phyloP scores from a whole-genome alignment of 495 filamentous ascomycete species.

The Trichoderma erinaceum region DNA sequence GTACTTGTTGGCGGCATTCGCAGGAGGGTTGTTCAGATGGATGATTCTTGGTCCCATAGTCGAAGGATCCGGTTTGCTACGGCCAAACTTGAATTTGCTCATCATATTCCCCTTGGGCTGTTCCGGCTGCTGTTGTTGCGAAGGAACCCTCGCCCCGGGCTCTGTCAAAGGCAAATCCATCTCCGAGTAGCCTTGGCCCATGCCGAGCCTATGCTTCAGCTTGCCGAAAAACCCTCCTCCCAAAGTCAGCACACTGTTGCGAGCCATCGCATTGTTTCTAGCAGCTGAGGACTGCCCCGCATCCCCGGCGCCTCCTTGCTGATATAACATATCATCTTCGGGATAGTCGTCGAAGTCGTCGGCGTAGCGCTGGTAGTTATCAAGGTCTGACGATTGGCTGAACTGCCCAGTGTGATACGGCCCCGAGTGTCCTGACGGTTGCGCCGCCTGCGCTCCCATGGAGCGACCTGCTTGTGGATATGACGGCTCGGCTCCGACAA shows the following conservation, averaged over 20 bases:
- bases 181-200: slow-evolving; percentile 88
- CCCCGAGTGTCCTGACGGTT: slow-evolving; percentile 29
- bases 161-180: slow-evolving; percentile 97
- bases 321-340: slow-evolving; percentile 65
- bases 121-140: slow-evolving; percentile 20
- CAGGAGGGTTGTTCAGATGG: slow-evolving; percentile 93
- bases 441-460: slow-evolving; percentile 29
- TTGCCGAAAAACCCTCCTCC: slow-evolving; percentile 81
- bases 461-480: slow-evolving; percentile 30
- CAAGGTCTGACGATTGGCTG: slow-evolving; percentile 76
- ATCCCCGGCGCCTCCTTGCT: slow-evolving; percentile 50
- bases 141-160: slow-evolving; percentile 33
- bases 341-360: slow-evolving; percentile 70
- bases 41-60: slow-evolving; percentile 89
- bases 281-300: slow-evolving; percentile 22
- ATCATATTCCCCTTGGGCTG: slow-evolving; percentile 48
- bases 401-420: slow-evolving; percentile 56
- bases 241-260: slow-evolving; percentile 81
- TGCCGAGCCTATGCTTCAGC: slow-evolving; percentile 85
- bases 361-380: slow-evolving; percentile 87
- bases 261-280: slow-evolving; percentile 55
- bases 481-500: slow-evolving; percentile 59
- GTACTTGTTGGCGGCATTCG: slow-evolving; percentile 82
- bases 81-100: slow-evolving; percentile 82
- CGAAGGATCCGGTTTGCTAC: slow-evolving; percentile 79